Percentiles rank a stretch among this genome's conserved stretches.
Conservation (phyloP, 148 eudicot species). For the Simmondsia chinensis region DNA sequence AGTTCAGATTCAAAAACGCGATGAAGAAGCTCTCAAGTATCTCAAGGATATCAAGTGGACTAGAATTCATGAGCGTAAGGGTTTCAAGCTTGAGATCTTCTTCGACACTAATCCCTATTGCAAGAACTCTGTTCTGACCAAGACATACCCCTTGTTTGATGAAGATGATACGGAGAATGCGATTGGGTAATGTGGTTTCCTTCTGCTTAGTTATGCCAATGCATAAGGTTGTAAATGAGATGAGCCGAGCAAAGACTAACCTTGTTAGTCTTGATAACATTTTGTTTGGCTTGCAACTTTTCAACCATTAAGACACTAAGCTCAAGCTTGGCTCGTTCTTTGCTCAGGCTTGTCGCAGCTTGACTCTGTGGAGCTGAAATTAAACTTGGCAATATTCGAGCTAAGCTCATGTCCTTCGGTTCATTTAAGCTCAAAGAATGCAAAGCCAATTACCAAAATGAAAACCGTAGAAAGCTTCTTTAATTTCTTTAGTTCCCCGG, state of each 20-base stretch:
- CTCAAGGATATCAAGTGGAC: constrained; percentile 84
- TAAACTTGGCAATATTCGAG: too few relatives aligned
- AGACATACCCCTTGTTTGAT: constrained; percentile 70
- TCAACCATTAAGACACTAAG: too few relatives aligned
- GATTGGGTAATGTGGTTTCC: constrained; percentile 50
- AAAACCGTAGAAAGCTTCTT: constrained; percentile 87
- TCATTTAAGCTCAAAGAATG: too few relatives aligned
- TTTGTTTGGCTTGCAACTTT: too few relatives aligned
- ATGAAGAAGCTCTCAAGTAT: constrained; percentile 82
- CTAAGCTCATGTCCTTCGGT: too few relatives aligned
- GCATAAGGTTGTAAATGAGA: too few relatives aligned
- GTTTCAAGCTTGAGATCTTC: constrained; percentile 84
- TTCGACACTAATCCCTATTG: constrained; percentile 70
- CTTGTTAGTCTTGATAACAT: too few relatives aligned
- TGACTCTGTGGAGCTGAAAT: too few relatives aligned
- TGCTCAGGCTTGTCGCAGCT: too few relatives aligned
- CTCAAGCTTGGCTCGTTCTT: too few relatives aligned
- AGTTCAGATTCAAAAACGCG: constrained; percentile 67
- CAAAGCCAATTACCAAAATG: constrained; percentile 69
- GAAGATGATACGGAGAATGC: constrained; percentile 91
- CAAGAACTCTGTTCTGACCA: constrained; percentile 53
- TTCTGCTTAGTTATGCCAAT: too few relatives aligned
- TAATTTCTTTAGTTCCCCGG: constrained; percentile 83
- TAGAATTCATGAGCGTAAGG: constrained; percentile 67
- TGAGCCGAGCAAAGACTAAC: not conserved